These are phyloP conservation scores for Metschnikowia amazonensis DNA, from an alignment of 805 yeast species.

Conservation along the genomic window DNA sequence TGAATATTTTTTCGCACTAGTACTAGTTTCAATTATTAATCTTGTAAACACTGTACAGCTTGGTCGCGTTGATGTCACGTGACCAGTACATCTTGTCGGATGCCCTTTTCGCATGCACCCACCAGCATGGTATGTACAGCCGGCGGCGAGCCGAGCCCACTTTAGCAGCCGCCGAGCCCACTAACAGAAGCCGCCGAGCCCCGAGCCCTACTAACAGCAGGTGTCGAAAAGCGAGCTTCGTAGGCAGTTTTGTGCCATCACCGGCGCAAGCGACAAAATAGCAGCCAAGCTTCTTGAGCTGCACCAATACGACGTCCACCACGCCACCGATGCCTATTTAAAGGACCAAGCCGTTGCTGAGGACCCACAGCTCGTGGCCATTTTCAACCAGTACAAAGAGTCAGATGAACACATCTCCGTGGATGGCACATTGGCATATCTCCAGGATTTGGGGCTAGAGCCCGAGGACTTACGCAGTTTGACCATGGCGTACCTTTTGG, in stretches of 20 bases:
- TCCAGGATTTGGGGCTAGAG: conserved; percentile 62
- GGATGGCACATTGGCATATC: conserved; percentile 71
- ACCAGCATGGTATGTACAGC: conserved; percentile 1
- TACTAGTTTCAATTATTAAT: no score
- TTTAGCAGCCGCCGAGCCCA: no score
- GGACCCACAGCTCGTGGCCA: conserved; percentile 17
- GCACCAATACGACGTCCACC: conserved; percentile 27
- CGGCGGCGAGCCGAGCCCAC: no score
- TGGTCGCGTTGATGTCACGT: no score
- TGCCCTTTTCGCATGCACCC: no score
- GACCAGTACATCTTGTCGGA: no score
- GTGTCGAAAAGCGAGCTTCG: conserved; percentile 16
- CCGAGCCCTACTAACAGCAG: conserved; percentile 11
- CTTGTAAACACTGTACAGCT: no score
- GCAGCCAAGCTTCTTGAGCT: conserved; percentile 37
- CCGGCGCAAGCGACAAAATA: conserved; percentile 32
- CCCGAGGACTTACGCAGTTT: conserved; percentile 75
- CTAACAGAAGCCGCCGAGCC: no score
- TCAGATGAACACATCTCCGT: conserved; percentile 51
- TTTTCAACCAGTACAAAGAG: conserved; percentile 34
- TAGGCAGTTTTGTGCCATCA: conserved; percentile 38
- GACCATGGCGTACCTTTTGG: conserved; percentile 64
- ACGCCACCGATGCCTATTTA: conserved; percentile 31
- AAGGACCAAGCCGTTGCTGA: conserved; percentile 2
- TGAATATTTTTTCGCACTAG: no score